These are phyloP conservation scores for Triadica sebifera DNA, from an alignment of 345 rosid genomes.

Conservation along the genomic window DNA sequence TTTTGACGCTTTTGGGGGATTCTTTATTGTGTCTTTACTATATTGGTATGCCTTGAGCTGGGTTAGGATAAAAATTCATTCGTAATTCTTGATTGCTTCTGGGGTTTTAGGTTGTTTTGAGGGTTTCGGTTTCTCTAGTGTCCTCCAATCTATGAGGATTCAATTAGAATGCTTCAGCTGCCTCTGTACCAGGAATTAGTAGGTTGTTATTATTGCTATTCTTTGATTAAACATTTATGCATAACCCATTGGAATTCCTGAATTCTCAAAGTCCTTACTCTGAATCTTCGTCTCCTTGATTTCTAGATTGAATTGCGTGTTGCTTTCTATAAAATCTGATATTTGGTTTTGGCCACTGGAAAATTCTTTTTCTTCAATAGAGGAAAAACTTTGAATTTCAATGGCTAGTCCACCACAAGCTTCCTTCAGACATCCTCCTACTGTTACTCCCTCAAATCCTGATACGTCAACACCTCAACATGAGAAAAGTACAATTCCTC, in stretches of 20 bases:
- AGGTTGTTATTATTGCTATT: background rate
- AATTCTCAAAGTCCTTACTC: constrained; percentile 13
- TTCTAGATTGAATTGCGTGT: constrained; percentile 14
- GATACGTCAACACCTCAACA: constrained; percentile 42
- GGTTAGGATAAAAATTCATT: constrained; percentile 33
- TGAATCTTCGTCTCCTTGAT: constrained; percentile 13
- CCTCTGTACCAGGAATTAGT: background rate
- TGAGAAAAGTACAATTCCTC: constrained; percentile 41
- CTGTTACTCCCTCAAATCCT: constrained; percentile 37
- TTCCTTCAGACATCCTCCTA: constrained; percentile 47
- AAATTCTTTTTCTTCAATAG: constrained; percentile 12
- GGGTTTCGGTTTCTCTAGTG: constrained; percentile 12
- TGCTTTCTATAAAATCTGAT: constrained; percentile 17
- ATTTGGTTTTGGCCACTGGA: constrained; percentile 19
- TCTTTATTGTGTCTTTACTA: constrained; percentile 25
- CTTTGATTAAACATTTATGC: constrained; percentile 3
- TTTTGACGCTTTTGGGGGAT: constrained; percentile 20
- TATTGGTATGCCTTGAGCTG: constrained; percentile 28
- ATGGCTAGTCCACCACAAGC: constrained; percentile 68
- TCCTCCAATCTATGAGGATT: background rate
- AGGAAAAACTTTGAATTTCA: constrained; percentile 21
- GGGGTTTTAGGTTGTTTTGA: constrained; percentile 3
- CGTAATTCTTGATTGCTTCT: constrained; percentile 19
- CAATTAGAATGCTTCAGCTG: constrained; percentile 4
- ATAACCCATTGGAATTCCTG: constrained; percentile 13